A percentile compares a stretch with the other conserved stretches of the same genome.
phyloP scores from a whole-genome alignment of 192 early-diverging fungal genomes.

The Dispira parvispora region DNA sequence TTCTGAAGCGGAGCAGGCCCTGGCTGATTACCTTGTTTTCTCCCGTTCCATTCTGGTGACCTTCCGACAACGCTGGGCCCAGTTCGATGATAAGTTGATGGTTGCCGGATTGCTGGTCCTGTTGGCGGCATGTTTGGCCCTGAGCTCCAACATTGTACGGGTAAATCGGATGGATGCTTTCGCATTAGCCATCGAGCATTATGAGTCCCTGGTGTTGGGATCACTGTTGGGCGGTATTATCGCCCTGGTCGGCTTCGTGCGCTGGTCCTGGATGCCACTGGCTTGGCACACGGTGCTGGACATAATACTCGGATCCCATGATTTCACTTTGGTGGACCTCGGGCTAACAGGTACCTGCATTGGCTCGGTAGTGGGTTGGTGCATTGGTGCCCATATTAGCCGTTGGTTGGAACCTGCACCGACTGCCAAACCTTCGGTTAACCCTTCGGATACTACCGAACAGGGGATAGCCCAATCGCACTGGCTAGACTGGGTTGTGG shows the following conservation, averaged over 20 bases:
- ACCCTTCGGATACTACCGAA: not conserved
- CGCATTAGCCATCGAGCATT: conserved; percentile 14
- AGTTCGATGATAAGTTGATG: conserved; percentile 74
- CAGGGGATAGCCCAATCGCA: not conserved
- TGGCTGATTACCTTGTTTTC: conserved; percentile 28
- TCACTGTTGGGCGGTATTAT: conserved; percentile 13
- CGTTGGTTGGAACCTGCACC: not conserved
- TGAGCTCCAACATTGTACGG: conserved; percentile 11
- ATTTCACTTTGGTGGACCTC: not conserved
- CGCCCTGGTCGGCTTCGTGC: not conserved
- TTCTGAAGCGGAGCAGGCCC: conserved; percentile 8
- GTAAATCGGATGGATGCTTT: not conserved
- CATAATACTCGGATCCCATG: not conserved
- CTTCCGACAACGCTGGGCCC: conserved; percentile 77
- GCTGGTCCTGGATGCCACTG: not conserved
- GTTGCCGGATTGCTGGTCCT: conserved; percentile 47
- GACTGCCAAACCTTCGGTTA: too few species aligned
- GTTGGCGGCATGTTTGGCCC: not conserved
- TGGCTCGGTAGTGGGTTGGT: conserved; percentile 21
- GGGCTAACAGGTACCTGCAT: conserved; percentile 15
- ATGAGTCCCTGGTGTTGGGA: conserved; percentile 13
- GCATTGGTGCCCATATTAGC: not conserved
- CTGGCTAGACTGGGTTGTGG: not conserved
- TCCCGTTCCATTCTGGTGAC: conserved; percentile 43
- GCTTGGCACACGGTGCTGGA: not conserved